These are phyloP conservation scores for Neurospora sp. DNA, from an alignment of 495 filamentous ascomycete genomes.

Conservation along the genomic window DNA sequence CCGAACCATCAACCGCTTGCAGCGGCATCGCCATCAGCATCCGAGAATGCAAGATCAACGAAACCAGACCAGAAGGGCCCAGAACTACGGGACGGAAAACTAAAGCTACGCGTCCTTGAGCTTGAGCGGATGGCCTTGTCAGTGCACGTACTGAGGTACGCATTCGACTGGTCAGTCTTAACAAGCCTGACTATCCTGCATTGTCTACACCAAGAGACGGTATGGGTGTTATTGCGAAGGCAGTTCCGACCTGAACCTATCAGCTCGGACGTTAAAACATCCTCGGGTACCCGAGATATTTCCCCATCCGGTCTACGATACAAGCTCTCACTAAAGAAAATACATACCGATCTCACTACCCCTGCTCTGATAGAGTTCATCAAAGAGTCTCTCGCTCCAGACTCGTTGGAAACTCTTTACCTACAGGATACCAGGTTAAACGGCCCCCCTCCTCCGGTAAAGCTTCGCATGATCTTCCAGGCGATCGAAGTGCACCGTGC, in stretches of 20 bases:
- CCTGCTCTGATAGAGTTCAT: slow-evolving; percentile 70
- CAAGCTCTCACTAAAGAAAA: slow-evolving; percentile 60
- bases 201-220: slow-evolving; percentile 65
- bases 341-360: slow-evolving; percentile 79
- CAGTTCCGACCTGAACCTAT: slow-evolving; percentile 53
- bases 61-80: slow-evolving; percentile 11
- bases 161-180: slow-evolving; percentile 71
- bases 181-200: slow-evolving; percentile 74
- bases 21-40: background rate
- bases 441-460: slow-evolving; percentile 44
- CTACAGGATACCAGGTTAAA: slow-evolving; percentile 60
- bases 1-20: background rate
- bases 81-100: slow-evolving; percentile 33
- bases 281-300: slow-evolving; percentile 11
- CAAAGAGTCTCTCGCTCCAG: slow-evolving; percentile 74
- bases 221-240: slow-evolving; percentile 72
- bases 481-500: slow-evolving; percentile 60
- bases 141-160: slow-evolving; percentile 54
- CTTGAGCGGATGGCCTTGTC: slow-evolving; percentile 74
- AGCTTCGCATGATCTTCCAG: slow-evolving; percentile 65
- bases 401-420: slow-evolving; percentile 76
- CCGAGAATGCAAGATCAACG: background rate
- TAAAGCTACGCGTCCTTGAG: slow-evolving; percentile 68
- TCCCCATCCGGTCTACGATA: slow-evolving; percentile 43
- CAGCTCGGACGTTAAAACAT: slow-evolving; percentile 15